These are phyloP conservation scores for Talaromyces sp. DNA, from an alignment of 2,329 filamentous ascomycete species.

Conservation along the genomic window DNA sequence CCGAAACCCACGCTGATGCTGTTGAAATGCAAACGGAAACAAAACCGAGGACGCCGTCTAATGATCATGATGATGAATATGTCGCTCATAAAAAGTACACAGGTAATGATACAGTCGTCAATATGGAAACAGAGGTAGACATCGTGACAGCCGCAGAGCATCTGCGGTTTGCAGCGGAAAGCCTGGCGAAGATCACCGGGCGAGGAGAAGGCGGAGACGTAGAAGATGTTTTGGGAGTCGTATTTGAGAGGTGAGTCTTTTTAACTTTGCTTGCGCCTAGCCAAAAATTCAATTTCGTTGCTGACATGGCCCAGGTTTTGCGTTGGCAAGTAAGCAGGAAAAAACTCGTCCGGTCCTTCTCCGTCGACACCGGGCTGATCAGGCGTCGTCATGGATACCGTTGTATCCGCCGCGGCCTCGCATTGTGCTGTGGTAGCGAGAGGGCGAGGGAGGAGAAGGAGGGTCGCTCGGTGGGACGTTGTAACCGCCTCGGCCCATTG, in stretches of 20 bases:
- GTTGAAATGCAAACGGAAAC: constrained; percentile 12
- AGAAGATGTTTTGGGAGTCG: constrained; percentile 90
- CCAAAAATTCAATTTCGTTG: constrained; percentile 7
- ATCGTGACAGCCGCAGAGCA: constrained; percentile 88
- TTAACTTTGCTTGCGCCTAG: not conserved
- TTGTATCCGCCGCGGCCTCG: constrained; percentile 22
- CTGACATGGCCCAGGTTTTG: constrained; percentile 43
- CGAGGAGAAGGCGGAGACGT: constrained; percentile 81
- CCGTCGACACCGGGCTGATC: not conserved
- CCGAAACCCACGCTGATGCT: constrained; percentile 9
- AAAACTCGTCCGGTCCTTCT: not conserved
- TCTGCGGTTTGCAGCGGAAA: constrained; percentile 72
- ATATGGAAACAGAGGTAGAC: constrained; percentile 50
- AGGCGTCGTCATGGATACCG: constrained; percentile 13
- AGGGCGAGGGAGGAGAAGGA: constrained; percentile 6
- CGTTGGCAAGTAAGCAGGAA: constrained; percentile 45
- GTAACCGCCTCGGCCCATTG: constrained; percentile 37
- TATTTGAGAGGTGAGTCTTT: constrained; percentile 96
- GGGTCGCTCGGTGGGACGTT: constrained; percentile 19
- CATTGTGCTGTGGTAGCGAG: constrained; percentile 2
- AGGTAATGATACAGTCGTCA: constrained; percentile 7
- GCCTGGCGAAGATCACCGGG: constrained; percentile 82
- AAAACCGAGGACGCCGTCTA: constrained; percentile 10
- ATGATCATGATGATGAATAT: not conserved
- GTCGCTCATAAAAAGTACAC: constrained; percentile 4